Evolutionary conservation across 2,329 filamentous ascomycete genomes (phyloP).

Genomic region (Chrysosporium queenslandicum): DNA sequence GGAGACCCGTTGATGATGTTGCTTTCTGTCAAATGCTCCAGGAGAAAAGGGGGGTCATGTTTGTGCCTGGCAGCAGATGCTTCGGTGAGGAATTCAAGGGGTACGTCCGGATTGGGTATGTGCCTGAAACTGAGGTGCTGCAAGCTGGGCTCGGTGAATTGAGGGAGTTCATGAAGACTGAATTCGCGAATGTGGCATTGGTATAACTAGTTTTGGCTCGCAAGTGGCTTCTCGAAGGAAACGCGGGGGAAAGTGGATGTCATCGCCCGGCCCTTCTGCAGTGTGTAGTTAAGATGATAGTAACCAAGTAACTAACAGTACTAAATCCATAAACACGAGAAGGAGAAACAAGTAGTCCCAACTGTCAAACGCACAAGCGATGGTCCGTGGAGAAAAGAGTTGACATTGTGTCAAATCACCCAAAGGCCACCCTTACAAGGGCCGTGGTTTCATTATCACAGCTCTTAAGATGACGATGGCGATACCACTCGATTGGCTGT

Average conservation of each 20-base stretch:
- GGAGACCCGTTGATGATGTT: constrained; percentile 52
- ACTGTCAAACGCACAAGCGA: no score
- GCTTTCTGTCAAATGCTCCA: constrained; percentile 60
- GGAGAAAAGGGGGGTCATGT: constrained; percentile 59
- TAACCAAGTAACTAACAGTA: no score
- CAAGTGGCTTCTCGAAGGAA: neutral
- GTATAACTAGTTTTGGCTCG: neutral
- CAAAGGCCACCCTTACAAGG: neutral
- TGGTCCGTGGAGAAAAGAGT: no score
- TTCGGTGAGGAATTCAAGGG: constrained; percentile 68
- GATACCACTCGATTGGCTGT: no score
- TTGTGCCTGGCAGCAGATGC: constrained; percentile 62
- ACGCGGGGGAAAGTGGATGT: neutral
- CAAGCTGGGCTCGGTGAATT: constrained; percentile 52
- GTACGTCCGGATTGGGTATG: constrained; percentile 69
- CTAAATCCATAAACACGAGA: neutral
- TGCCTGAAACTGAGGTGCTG: constrained; percentile 58
- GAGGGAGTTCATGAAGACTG: constrained; percentile 45
- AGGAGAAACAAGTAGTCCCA: neutral
- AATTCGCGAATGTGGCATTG: constrained; percentile 1
- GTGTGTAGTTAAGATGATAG: no score
- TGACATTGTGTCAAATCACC: no score
- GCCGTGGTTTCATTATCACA: neutral
- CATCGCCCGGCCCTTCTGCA: no score
- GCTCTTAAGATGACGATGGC: no score